Base-by-base conservation (phyloP, 495 filamentous ascomycete species). In the Pyrenopolyporus hunteri region DNA sequence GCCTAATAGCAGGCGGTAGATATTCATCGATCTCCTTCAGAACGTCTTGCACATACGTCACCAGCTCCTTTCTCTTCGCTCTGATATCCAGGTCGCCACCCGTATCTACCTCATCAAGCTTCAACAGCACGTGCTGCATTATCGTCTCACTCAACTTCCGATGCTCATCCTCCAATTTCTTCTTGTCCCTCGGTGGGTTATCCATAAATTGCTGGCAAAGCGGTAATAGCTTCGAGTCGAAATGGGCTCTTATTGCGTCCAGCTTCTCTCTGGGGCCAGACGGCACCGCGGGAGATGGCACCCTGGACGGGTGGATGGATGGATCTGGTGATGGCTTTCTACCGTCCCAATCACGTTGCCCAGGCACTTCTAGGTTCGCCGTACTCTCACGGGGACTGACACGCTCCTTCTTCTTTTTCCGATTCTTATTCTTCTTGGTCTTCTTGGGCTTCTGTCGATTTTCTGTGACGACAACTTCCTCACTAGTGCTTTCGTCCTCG, bases 121-220 rank as follows among this genome's bases (percentile, higher is more conserved):
- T 97, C 64, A 98, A 64, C 54, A 97, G 60, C 5, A 93, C 82
- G 70, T 97, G 90, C 45, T 85, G 81, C 79, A 98, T 76, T 49
- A 97, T 88, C 3, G 85, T 90, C 78, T 97, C 94, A 22, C 83
- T 87, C 28, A 97, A 68, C 70, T 84, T 89, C 72, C 88, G 87
- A 58, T 97, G 87, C 61, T 93, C 89, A 33, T 89, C 88, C 14
- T 85, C 84, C 33, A 85, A 79, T 75, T 87, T 87, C 72, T 89
- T 88, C 14, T 71, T 63, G 19, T 97, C 92, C 2, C 64, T 65
- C 0, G 94, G 94, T 10, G 93, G 87, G 14, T 79, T 66, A 0
- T 77, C 67, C 19, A 84, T 78, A 72, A 87, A 97, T 28, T 82
- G 71, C 0, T 83, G 74, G 60, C 87, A 90, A 7, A 85, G 73